Evolutionary conservation across 495 filamentous ascomycete species (phyloP), one percentile per base, ranked within the genome.

Genomic region (Aspergillus campestris): DNA sequence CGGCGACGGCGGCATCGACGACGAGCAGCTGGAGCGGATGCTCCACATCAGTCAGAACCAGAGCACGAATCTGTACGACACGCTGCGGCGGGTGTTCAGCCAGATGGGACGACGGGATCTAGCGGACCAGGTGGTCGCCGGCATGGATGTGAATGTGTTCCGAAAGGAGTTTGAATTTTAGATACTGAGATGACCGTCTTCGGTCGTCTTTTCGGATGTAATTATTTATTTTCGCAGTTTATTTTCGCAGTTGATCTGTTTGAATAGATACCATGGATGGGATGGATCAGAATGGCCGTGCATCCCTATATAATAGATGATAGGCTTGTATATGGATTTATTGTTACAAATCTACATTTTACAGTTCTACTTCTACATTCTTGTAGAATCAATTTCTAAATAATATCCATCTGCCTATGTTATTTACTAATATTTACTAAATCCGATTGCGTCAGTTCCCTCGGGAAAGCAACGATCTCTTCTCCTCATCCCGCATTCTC

Each of bases 31-130:
- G 35, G 83, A 92, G 52, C 72, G 82, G 38, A 84, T 95, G 83
- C 79, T 89, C 35, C 72, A 75, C 32, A 66, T 70, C 34, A 77
- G 71, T 44, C 89, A 95, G 71, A 98, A 98, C 65, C 81, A 94
- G 59, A 95, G 89, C 71, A 95, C 91, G 32, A 98, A 95, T 61
- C 67, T 97, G 42, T 89, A 92, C 57, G 92, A 98, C 63, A 97
- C 92, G 5, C 65, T 98, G 42, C 72, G 89, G 39, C 73, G 94
- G 45, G 94, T 97, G 7, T 97, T 97, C 62, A 86, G 78, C 29
- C 89, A 92, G 74, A 97, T 98, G 92, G 84, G 82, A 0, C 64
- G 92, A 42, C 71, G 87, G 38, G 92, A 98, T 70, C 59, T 98
- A 61, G 82, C 83, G 4, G 91, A 96, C 51, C 73, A 78, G 72